Conservation (phyloP, 495 filamentous ascomycete genomes). For the Penicillium pulvis region DNA sequence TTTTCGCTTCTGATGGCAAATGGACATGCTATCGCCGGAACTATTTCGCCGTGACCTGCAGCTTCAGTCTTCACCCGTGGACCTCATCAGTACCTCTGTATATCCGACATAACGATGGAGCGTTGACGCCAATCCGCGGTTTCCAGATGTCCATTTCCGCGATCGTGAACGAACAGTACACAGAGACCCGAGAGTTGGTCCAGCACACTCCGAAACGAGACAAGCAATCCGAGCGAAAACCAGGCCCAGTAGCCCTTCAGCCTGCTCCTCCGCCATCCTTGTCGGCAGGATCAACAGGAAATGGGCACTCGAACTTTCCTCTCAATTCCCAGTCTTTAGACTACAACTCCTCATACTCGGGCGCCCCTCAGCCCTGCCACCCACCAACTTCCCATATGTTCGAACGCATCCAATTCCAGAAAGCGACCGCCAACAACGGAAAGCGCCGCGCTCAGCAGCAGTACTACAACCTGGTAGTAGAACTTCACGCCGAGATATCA, state of each 20-base stretch:
- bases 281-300: constrained; percentile 27
- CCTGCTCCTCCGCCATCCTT: constrained; percentile 62
- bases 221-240: constrained; percentile 81
- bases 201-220: constrained; percentile 96
- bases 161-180: constrained; percentile 75
- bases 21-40: constrained; percentile 98
- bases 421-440: constrained; percentile 94
- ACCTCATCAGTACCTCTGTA: constrained; percentile 52
- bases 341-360: constrained; percentile 41
- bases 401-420: constrained; percentile 95
- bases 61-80: constrained; percentile 64
- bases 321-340: constrained; percentile 42
- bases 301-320: constrained; percentile 31
- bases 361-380: constrained; percentile 35
- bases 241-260: constrained; percentile 68
- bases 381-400: constrained; percentile 64
- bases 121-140: constrained; percentile 57
- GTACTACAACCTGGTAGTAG: constrained; percentile 89
- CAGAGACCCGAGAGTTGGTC: constrained; percentile 82
- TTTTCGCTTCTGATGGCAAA: constrained; percentile 80
- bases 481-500: constrained; percentile 79
- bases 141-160: constrained; percentile 88
- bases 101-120: constrained; percentile 45
- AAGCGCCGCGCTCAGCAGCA: constrained; percentile 90
- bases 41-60: constrained; percentile 89